phyloP scores from a whole-genome alignment of 305 asterid species.

The Striga hermonthica region DNA sequence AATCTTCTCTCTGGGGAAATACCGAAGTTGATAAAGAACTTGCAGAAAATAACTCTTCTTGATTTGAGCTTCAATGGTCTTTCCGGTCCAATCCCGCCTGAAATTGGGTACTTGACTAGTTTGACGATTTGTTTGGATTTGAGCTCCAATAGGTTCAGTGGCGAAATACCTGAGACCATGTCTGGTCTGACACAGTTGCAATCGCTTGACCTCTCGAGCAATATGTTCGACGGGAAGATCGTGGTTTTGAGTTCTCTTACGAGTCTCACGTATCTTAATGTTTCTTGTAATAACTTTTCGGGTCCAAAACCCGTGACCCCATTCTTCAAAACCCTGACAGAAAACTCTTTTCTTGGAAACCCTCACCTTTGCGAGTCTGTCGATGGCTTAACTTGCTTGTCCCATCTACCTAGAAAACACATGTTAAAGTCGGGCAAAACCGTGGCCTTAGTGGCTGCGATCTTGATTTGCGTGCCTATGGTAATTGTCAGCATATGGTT shows the following conservation, averaged over 20 bases:
- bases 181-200: slow-evolving; percentile 73
- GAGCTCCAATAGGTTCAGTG: slow-evolving; percentile 59
- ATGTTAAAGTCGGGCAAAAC: slow-evolving; percentile 52
- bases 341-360: slow-evolving; percentile 60
- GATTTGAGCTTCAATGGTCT: slow-evolving; percentile 78
- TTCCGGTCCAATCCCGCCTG: slow-evolving; percentile 64
- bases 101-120: slow-evolving; percentile 63
- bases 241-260: slow-evolving; percentile 53
- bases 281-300: slow-evolving; percentile 72
- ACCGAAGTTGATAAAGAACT: slow-evolving; percentile 55
- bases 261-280: slow-evolving; percentile 70
- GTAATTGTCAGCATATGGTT: slow-evolving; percentile 52
- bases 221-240: slow-evolving; percentile 57
- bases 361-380: slow-evolving; percentile 63
- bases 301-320: slow-evolving; percentile 88
- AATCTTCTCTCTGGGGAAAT: slow-evolving; percentile 61
- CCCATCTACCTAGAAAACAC: slow-evolving; percentile 36
- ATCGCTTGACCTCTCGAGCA: slow-evolving; percentile 73
- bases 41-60: slow-evolving; percentile 78
- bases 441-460: slow-evolving; percentile 48
- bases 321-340: slow-evolving; percentile 59
- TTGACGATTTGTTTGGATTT: slow-evolving; percentile 77
- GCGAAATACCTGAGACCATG: slow-evolving; percentile 70
- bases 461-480: slow-evolving; percentile 48
- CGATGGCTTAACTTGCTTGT: slow-evolving; percentile 70